These are phyloP conservation scores for Fusarium torreyae DNA, from an alignment of 2,329 filamentous ascomycete species.

Conservation along the genomic window DNA sequence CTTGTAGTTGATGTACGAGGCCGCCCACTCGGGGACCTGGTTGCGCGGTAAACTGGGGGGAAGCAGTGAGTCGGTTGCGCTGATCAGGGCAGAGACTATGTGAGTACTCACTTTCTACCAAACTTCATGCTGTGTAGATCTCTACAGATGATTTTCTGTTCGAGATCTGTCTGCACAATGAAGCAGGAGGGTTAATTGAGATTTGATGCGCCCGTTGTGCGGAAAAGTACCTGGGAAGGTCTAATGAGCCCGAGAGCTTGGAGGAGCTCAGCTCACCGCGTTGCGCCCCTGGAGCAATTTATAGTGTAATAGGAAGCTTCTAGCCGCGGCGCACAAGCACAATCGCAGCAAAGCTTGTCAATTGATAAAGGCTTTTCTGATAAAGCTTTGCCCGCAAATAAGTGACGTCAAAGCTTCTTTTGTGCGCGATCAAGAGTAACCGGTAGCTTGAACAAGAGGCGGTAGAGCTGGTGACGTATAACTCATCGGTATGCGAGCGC, in stretches of 20 bases:
- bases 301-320: constrained; percentile 20
- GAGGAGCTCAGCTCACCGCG: constrained; percentile 23
- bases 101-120: constrained; percentile 69
- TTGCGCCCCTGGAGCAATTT: constrained; percentile 18
- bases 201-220: constrained; percentile 13
- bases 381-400: constrained; percentile 9
- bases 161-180: constrained; percentile 5
- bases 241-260: constrained; percentile 12
- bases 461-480: constrained; percentile 20
- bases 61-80: constrained; percentile 31
- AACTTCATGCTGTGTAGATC: constrained; percentile 69
- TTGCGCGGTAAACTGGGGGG: constrained; percentile 77
- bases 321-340: constrained; percentile 5
- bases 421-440: constrained; percentile 35
- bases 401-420: constrained; percentile 41
- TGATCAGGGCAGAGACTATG: constrained; percentile 9
- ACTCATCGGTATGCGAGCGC: constrained; percentile 18
- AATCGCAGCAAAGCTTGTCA: constrained; percentile 6
- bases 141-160: constrained; percentile 3
- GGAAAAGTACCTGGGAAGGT: background rate
- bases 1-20: constrained; percentile 90
- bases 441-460: constrained; percentile 33
- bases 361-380: background rate
- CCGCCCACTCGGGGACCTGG: constrained; percentile 89
- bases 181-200: constrained; percentile 17